These are phyloP conservation scores for Hsuehochloa calcarea DNA, from an alignment of 176 grass and related monocot species.

Conservation along the genomic window DNA sequence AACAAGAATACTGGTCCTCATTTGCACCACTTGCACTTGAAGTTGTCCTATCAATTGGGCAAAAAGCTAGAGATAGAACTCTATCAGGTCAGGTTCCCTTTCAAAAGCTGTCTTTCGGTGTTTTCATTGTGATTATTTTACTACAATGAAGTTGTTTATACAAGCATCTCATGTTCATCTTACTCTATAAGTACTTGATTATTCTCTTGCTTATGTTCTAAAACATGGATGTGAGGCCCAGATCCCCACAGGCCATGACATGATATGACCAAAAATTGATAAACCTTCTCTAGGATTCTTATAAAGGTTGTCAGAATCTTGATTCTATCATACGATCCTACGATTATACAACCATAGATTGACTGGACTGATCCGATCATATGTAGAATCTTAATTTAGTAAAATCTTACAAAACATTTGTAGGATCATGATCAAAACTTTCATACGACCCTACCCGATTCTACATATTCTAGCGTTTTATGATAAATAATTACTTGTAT, in stretches of 20 bases:
- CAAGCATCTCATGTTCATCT: conserved; percentile 6
- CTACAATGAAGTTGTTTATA: conserved; percentile 15
- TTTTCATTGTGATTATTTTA: conserved; percentile 9
- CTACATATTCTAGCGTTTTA: background rate
- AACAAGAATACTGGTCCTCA: conserved; percentile 82
- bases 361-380: background rate
- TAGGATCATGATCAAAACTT: background rate
- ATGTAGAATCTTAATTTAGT: too few species aligned
- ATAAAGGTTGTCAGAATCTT: too few species aligned
- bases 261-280: background rate
- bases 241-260: background rate
- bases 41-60: conserved; percentile 80
- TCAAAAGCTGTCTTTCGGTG: conserved; percentile 14
- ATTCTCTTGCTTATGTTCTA: background rate
- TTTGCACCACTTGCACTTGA: conserved; percentile 76
- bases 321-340: too few species aligned
- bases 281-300: background rate
- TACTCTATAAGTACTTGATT: conserved; percentile 14
- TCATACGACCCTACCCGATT: background rate
- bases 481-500: background rate
- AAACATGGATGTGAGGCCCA: conserved; percentile 19
- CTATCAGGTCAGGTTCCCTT: conserved; percentile 64
- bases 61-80: conserved; percentile 72
- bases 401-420: background rate
- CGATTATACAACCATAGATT: background rate